Evolutionary conservation across 1,284 basidiomycete genomes (phyloP).

Genomic region (Cystobasidium slooffiae): DNA sequence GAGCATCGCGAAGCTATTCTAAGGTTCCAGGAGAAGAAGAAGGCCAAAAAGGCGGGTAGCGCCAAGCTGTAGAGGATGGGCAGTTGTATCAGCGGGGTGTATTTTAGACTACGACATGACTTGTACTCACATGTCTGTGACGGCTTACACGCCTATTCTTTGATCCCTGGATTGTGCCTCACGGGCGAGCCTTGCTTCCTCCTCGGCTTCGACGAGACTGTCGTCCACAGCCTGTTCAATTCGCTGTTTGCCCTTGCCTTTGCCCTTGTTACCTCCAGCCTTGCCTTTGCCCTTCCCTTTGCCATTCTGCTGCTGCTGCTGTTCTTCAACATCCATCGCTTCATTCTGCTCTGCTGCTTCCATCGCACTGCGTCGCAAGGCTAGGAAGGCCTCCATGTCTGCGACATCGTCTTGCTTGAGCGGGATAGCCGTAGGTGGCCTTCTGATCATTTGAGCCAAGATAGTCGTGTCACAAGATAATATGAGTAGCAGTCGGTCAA

Average conservation of each 20-base stretch:
- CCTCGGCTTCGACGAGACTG: constrained; percentile 17
- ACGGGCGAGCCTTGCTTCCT: constrained; percentile 2
- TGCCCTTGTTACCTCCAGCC: constrained; percentile 8
- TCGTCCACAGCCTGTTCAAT: constrained; percentile 5
- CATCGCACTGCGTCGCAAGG: constrained; percentile 10
- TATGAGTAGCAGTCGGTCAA: too few relatives aligned
- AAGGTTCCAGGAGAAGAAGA: constrained; percentile 44
- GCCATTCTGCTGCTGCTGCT: not conserved
- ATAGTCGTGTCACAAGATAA: not conserved
- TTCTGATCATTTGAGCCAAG: constrained; percentile 19
- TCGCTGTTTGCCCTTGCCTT: constrained; percentile 36
- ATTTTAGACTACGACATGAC: not conserved
- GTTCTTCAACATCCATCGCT: constrained; percentile 8
- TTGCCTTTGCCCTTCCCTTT: constrained; percentile 15
- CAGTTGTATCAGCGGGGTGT: not conserved
- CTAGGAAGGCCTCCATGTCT: constrained; percentile 36
- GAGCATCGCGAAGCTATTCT: constrained; percentile 43
- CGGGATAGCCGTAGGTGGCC: constrained; percentile 30
- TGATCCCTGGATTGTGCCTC: constrained; percentile 23
- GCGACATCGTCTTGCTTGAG: constrained; percentile 30
- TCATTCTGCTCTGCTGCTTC: constrained; percentile 17
- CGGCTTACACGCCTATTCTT: constrained; percentile 28
- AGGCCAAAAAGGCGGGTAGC: constrained; percentile 43
- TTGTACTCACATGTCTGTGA: not conserved
- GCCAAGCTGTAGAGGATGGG: constrained; percentile 36